A percentile compares a stretch with the other conserved stretches of the same genome.
Conservation (phyloP, 306 rosid species). For the Cicer pinnatifidum region DNA sequence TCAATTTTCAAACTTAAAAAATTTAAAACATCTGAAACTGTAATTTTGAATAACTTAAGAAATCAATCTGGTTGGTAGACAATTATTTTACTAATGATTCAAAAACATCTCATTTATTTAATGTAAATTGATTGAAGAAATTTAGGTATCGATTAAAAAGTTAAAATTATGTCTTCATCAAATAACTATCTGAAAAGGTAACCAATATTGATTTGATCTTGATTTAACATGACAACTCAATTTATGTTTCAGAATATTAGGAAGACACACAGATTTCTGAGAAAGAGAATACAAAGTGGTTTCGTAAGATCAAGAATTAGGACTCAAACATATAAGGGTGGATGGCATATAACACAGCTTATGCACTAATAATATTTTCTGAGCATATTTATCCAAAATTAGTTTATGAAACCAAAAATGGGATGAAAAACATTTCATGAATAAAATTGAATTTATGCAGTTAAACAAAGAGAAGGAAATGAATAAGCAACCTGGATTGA, state of each 20-base stretch:
- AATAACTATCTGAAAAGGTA: neutral
- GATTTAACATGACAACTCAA: neutral
- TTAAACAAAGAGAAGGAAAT: constrained; percentile 39
- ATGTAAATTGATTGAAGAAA: neutral
- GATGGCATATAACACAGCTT: constrained; percentile 14
- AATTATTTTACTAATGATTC: neutral
- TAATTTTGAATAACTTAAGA: neutral
- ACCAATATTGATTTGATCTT: neutral
- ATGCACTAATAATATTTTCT: constrained; percentile 3
- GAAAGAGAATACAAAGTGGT: neutral
- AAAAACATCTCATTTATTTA: neutral
- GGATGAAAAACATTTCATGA: neutral
- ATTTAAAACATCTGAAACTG: neutral
- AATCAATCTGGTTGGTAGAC: neutral
- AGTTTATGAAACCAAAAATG: constrained; percentile 12
- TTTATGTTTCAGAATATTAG: neutral
- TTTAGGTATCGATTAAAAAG: neutral
- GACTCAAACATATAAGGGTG: neutral
- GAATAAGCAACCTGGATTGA: constrained; percentile 77
- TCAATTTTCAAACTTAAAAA: too few species aligned
- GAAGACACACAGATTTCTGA: neutral
- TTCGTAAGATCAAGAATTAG: neutral
- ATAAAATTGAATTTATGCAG: constrained; percentile 17
- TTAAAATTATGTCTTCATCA: neutral
- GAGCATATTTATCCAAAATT: constrained; percentile 5